A percentile compares a stretch with the other conserved stretches of the same genome.
phyloP scores from a whole-genome alignment of 2,329 filamentous ascomycete genomes.

The Lasiodiplodia sp. region DNA sequence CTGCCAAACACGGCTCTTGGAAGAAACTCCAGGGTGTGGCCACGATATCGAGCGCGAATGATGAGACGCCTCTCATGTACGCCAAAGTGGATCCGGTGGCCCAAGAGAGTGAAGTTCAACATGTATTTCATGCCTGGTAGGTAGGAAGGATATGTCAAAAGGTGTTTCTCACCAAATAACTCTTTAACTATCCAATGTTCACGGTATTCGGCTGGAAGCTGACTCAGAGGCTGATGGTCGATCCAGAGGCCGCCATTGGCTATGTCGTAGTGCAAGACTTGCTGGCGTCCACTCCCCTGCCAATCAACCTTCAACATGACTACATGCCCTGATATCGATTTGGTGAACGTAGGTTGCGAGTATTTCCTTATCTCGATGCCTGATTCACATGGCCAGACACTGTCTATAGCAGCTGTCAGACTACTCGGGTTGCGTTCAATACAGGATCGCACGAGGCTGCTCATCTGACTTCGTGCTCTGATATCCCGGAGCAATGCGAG shows the following conservation, averaged over 20 bases:
- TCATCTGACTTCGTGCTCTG: slow-evolving; percentile 52
- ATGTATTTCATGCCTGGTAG: slow-evolving; percentile 63
- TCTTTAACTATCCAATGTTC: slow-evolving; percentile 53
- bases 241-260: slow-evolving; percentile 58
- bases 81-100: slow-evolving; percentile 64
- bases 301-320: neutral
- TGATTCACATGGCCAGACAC: slow-evolving; percentile 53
- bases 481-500: slow-evolving; percentile 57
- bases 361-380: slow-evolving; percentile 32
- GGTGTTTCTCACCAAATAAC: slow-evolving; percentile 62
- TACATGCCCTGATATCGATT: neutral
- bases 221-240: slow-evolving; percentile 58
- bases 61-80: slow-evolving; percentile 51
- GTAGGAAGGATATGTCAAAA: slow-evolving; percentile 61
- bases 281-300: slow-evolving; percentile 34
- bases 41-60: slow-evolving; percentile 50
- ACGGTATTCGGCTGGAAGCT: slow-evolving; percentile 61
- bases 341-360: slow-evolving; percentile 36
- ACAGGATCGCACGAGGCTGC: slow-evolving; percentile 43
- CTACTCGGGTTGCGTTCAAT: slow-evolving; percentile 44
- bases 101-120: slow-evolving; percentile 47
- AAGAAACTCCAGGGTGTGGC: slow-evolving; percentile 47
- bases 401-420: slow-evolving; percentile 48
- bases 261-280: slow-evolving; percentile 54
- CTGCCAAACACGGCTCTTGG: slow-evolving; percentile 39